These are phyloP conservation scores for Musa schizocarpa DNA, from an alignment of 176 grass and related monocot genomes.

Conservation along the genomic window DNA sequence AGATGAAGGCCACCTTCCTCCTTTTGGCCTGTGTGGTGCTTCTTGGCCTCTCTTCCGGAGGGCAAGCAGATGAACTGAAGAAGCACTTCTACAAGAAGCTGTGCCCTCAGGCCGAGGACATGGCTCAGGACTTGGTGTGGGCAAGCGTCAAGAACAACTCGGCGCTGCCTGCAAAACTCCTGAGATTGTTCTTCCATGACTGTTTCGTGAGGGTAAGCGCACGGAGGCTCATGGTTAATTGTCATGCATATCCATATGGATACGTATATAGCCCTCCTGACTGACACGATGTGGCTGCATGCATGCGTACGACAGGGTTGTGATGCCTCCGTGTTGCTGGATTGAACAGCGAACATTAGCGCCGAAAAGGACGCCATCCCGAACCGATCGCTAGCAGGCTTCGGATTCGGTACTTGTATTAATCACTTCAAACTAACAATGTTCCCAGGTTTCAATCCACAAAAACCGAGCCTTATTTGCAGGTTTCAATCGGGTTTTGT, in stretches of 20 bases:
- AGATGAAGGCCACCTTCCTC: not conserved
- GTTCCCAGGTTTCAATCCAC: no score
- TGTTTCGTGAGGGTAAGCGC: slow-evolving; percentile 52
- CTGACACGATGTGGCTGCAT: no score
- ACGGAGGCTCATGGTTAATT: no score
- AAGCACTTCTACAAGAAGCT: slow-evolving; percentile 52
- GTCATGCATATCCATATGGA: no score
- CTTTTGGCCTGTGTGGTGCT: not conserved
- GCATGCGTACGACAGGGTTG: slow-evolving; percentile 32
- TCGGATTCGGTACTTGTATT: not conserved
- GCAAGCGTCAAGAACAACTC: slow-evolving; percentile 33
- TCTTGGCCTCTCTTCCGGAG: not conserved
- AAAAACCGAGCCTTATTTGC: no score
- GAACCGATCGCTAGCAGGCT: slow-evolving; percentile 48
- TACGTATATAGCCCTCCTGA: no score
- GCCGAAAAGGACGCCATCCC: slow-evolving; percentile 70
- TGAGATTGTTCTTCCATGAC: slow-evolving; percentile 65
- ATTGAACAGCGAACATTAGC: slow-evolving; percentile 29
- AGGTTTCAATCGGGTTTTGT: no score
- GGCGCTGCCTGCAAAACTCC: slow-evolving; percentile 27
- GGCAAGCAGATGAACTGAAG: slow-evolving; percentile 14
- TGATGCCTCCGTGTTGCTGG: slow-evolving; percentile 72
- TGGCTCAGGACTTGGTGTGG: slow-evolving; percentile 30
- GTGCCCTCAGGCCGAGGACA: slow-evolving; percentile 38
- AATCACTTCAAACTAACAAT: no score